Percentiles rank a stretch among this genome's conserved stretches.
These are phyloP conservation scores for Hanseniaspora meyeri DNA, from an alignment of 805 yeast genomes.

Conservation along the genomic window DNA sequence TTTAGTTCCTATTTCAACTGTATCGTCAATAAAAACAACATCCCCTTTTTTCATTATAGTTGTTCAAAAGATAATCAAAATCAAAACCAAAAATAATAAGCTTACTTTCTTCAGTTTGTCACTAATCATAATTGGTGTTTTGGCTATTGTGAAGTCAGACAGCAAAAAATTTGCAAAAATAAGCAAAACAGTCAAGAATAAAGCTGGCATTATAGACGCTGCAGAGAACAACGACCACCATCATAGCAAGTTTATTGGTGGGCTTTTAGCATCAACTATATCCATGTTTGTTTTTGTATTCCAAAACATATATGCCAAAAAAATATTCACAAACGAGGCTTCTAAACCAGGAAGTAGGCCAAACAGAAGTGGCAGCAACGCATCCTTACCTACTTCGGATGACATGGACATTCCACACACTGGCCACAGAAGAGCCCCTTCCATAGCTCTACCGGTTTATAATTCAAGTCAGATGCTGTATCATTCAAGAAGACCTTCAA, in stretches of 20 bases:
- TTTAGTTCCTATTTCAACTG: conserved; percentile 53
- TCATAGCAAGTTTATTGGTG: conserved; percentile 27
- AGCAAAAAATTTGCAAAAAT: conserved; percentile 19
- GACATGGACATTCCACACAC: conserved; percentile 1
- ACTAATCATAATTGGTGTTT: conserved; percentile 23
- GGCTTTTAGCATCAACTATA: conserved; percentile 54
- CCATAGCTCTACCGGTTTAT: conserved; percentile 5
- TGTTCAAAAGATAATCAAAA: conserved; percentile 31
- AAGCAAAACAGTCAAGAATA: conserved; percentile 1
- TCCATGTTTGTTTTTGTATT: conserved; percentile 68
- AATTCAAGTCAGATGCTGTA: background rate
- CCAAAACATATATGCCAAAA: conserved; percentile 79
- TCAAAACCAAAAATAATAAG: conserved; percentile 13
- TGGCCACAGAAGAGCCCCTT: background rate
- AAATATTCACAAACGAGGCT: conserved; percentile 44
- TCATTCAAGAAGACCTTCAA: background rate
- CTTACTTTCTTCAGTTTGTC: conserved; percentile 20
- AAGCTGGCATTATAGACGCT: background rate
- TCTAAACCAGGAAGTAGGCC: conserved; percentile 11
- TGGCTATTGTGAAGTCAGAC: conserved; percentile 19
- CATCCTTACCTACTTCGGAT: background rate
- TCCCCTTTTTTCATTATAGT: conserved; percentile 50
- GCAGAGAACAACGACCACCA: conserved; percentile 1
- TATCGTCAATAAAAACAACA: conserved; percentile 56
- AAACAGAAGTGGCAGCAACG: background rate